Base-by-base conservation (phyloP, 495 filamentous ascomycete species). In the Tuber indicum region DNA sequence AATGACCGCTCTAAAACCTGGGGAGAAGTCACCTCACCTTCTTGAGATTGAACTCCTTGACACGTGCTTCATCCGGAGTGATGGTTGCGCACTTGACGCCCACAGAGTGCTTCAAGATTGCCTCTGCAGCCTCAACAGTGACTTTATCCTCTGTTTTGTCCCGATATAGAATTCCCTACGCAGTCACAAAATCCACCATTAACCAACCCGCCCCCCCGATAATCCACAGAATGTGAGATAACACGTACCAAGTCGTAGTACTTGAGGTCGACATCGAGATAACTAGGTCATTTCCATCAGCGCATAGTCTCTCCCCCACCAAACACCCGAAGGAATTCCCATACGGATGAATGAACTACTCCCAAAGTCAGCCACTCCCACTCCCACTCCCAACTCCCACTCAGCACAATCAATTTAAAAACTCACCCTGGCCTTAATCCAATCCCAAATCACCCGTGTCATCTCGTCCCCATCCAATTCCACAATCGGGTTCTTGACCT, bases 1-100 rank as follows among this genome's bases (percentile, higher is more conserved):
- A 58, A 36, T 5, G 17, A 73, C 49, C 75, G 74, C 44, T 76
- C n/a, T 36, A 71, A n/a, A 47, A 23, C 32, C 43, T 44, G 9
- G 43, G 73, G 66, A 46, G 26, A n/a, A 26, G 58, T 26, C 46
- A 83, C 89, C 83, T 89, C 93, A 92, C 98, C 86, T 98, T 90
- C 92, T 98, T 99, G 79, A 99, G 89, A 82, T 96, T 92, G 86
- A 99, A 99, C 86, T 99, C 96, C 89, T 98, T 89, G 32, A 99
- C 94, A 84, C 96, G 90, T 75, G 90, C 92, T 87, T 99, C 94
- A 85, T 99, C 96, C 36, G 96, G 96, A 75, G 96, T 99, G 87
- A 99, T 99, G 84, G 96, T 99, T 75, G 96, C 96, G 86, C 96
- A 99, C 89, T 99, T 99, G 86, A 99, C 93, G 85, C 96, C 96